Evolutionary conservation across 495 filamentous ascomycete species (phyloP).

Genomic region (Annulohypoxylon maeteangense): DNA sequence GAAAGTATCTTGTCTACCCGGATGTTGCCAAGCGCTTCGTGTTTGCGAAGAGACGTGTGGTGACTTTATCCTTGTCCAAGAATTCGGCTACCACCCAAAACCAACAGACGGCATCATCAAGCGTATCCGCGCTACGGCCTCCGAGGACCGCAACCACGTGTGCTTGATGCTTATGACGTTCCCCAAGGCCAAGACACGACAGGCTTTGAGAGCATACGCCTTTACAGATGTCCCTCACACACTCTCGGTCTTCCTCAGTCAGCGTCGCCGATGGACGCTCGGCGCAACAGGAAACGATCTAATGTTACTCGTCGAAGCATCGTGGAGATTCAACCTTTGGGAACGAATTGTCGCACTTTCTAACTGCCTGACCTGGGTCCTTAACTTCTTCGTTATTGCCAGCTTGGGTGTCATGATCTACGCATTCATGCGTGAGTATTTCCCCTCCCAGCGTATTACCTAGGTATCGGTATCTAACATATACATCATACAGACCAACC

Average conservation of each 20-base stretch:
- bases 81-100: constrained; percentile 47
- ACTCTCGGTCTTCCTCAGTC: constrained; percentile 48
- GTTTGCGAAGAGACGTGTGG: constrained; percentile 48
- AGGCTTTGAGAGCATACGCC: constrained; percentile 46
- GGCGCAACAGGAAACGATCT: constrained; percentile 48
- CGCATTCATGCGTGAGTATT: constrained; percentile 38
- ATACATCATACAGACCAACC: constrained; percentile 27
- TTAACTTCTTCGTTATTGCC: constrained; percentile 49
- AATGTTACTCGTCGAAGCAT: constrained; percentile 39
- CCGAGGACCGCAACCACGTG: constrained; percentile 47
- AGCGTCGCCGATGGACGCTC: constrained; percentile 48
- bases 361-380: constrained; percentile 44
- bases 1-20: constrained; percentile 49
- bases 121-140: constrained; percentile 46
- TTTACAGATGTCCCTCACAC: constrained; percentile 46
- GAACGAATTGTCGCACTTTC: constrained; percentile 45
- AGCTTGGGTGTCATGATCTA: constrained; percentile 40
- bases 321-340: constrained; percentile 34
- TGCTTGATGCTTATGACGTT: constrained; percentile 46
- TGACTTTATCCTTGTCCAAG: constrained; percentile 45
- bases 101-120: constrained; percentile 44
- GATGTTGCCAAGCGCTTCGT: constrained; percentile 48
- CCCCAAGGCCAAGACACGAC: constrained; percentile 41
- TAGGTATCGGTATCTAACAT: too few relatives aligned
- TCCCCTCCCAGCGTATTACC: not conserved